These are phyloP conservation scores for Chytriomyces confervae DNA, from an alignment of 192 early-diverging fungal genomes.

Conservation along the genomic window DNA sequence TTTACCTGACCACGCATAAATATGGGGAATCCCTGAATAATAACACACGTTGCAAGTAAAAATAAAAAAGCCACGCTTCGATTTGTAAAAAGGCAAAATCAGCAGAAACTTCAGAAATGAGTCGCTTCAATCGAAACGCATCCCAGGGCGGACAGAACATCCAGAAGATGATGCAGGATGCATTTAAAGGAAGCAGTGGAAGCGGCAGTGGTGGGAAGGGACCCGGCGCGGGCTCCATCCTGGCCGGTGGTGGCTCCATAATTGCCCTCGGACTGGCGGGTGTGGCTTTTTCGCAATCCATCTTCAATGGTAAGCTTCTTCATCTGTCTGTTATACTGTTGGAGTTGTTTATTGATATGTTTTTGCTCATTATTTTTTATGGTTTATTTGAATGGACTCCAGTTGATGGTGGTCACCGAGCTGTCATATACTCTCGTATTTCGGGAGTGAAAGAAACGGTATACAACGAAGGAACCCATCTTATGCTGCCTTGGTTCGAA, in stretches of 20 bases:
- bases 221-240: constrained; percentile 28
- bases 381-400: neutral
- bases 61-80: too few species aligned
- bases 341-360: neutral
- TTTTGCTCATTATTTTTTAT: too few species aligned
- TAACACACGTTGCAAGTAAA: too few species aligned
- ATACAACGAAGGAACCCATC: constrained; percentile 95
- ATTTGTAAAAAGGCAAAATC: neutral
- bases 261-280: constrained; percentile 74
- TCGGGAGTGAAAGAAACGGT: constrained; percentile 83
- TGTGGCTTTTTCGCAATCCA: constrained; percentile 74
- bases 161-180: constrained; percentile 27
- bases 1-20: too few species aligned
- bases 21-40: too few species aligned
- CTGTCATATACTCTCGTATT: constrained; percentile 95
- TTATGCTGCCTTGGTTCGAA: constrained; percentile 95
- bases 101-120: neutral
- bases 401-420: constrained; percentile 98
- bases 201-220: neutral
- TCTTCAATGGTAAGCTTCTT: constrained; percentile 84
- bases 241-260: constrained; percentile 54
- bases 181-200: constrained; percentile 24
- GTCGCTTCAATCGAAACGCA: constrained; percentile 6
- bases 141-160: constrained; percentile 6
- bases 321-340: neutral